Evolutionary conservation across 306 rosid species (phyloP).

Genomic region (Pterocarpus santalinus): DNA sequence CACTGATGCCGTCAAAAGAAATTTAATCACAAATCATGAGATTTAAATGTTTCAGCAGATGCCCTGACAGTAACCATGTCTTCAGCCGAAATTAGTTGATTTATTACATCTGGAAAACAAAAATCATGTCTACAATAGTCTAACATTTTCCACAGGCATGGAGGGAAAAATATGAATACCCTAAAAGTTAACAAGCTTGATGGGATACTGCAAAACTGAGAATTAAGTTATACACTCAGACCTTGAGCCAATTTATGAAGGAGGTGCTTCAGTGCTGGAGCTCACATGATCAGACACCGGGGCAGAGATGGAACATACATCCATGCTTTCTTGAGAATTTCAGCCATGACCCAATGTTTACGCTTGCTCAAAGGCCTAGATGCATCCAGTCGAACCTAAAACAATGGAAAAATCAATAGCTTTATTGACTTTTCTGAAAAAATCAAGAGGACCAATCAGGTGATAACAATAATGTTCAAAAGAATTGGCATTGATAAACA

Average conservation of each 20-base stretch:
- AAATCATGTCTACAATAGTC: no score
- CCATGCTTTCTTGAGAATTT: conserved; percentile 70
- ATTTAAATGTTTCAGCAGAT: no score
- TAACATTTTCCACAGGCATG: not conserved
- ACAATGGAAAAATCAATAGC: not conserved
- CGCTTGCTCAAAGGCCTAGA: conserved; percentile 73
- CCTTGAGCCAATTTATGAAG: conserved; percentile 25
- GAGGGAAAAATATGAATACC: not conserved
- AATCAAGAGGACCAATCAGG: not conserved
- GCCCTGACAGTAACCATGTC: no score
- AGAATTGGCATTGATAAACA: not conserved
- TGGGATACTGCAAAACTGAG: conserved; percentile 4
- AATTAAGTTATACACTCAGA: not conserved
- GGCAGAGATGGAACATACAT: conserved; percentile 62
- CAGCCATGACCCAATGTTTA: conserved; percentile 62
- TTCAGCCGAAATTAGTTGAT: no score
- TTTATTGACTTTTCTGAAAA: not conserved
- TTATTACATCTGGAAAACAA: no score
- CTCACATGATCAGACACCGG: not conserved
- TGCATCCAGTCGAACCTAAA: conserved; percentile 68
- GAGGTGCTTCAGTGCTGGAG: not conserved
- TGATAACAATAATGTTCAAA: not conserved
- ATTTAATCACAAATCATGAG: not conserved
- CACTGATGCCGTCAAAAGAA: not conserved
- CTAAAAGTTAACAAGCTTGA: conserved; percentile 2